These are phyloP conservation scores for Thermoascus crustaceus DNA, from an alignment of 2,329 filamentous ascomycete genomes.

Conservation along the genomic window DNA sequence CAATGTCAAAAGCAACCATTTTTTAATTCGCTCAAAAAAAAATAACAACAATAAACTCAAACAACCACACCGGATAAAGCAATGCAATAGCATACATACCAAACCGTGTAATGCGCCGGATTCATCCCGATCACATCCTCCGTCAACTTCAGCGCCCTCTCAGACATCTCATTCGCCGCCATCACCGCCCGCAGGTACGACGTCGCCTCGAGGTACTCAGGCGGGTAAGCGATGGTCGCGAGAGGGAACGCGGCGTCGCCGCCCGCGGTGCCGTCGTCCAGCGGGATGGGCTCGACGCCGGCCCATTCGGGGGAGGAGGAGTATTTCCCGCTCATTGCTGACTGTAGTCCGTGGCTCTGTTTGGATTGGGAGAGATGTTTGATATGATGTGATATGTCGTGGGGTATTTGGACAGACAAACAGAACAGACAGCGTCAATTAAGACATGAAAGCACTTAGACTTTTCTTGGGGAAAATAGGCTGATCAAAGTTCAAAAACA, in stretches of 20 bases:
- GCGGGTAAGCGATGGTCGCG: constrained; percentile 84
- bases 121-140: constrained; percentile 88
- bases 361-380: background rate
- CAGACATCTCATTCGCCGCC: constrained; percentile 75
- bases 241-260: constrained; percentile 50
- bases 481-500: too few species aligned
- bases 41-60: constrained; percentile 1
- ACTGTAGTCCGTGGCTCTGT: too few species aligned
- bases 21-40: background rate
- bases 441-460: too few species aligned
- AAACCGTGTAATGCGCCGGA: constrained; percentile 95
- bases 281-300: constrained; percentile 72
- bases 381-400: background rate
- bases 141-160: constrained; percentile 70
- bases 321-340: constrained; percentile 34
- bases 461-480: too few species aligned
- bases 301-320: constrained; percentile 69
- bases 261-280: constrained; percentile 62
- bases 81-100: too few species aligned
- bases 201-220: constrained; percentile 86
- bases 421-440: too few species aligned
- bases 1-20: too few species aligned
- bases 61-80: too few species aligned
- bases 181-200: constrained; percentile 91
- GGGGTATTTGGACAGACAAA: too few species aligned